Conservation (phyloP, 2,329 filamentous ascomycete species). For the Diaporthe citrichinensis region DNA sequence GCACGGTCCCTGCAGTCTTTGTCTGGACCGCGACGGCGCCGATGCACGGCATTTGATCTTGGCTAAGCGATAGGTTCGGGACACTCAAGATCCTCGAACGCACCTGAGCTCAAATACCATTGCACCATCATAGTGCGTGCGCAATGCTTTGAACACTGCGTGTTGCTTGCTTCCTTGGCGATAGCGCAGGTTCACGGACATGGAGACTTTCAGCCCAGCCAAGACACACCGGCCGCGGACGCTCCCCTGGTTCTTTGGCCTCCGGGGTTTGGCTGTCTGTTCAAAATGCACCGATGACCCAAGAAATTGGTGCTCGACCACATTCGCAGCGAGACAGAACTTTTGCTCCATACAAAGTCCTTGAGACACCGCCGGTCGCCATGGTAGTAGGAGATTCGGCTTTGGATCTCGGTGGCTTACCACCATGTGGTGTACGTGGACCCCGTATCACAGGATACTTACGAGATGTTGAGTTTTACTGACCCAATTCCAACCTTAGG, state of each 20-base stretch:
- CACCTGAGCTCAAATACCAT: not conserved
- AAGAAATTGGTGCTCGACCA: not conserved
- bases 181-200: constrained; percentile 9
- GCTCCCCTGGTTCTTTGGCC: not conserved
- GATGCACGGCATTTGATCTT: not conserved
- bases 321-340: not conserved
- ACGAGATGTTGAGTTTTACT: not conserved
- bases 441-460: too few species aligned
- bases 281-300: not conserved
- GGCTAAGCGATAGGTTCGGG: not conserved
- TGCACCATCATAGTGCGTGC: not conserved
- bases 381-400: not conserved
- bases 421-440: constrained; percentile 24
- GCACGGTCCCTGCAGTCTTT: constrained; percentile 21
- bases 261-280: too few species aligned
- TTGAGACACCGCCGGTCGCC: not conserved
- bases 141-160: not conserved
- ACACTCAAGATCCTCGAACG: not conserved
- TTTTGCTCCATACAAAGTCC: not conserved
- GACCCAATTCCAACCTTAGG: not conserved
- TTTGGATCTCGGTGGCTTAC: constrained; percentile 1
- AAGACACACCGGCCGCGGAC: not conserved
- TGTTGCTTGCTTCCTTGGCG: not conserved
- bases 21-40: constrained; percentile 19
- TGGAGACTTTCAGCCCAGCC: constrained; percentile 6